Percentiles rank a stretch among this genome's conserved stretches.
Conservation (phyloP, 495 filamentous ascomycete species). For the Geoglossum glabrum region DNA sequence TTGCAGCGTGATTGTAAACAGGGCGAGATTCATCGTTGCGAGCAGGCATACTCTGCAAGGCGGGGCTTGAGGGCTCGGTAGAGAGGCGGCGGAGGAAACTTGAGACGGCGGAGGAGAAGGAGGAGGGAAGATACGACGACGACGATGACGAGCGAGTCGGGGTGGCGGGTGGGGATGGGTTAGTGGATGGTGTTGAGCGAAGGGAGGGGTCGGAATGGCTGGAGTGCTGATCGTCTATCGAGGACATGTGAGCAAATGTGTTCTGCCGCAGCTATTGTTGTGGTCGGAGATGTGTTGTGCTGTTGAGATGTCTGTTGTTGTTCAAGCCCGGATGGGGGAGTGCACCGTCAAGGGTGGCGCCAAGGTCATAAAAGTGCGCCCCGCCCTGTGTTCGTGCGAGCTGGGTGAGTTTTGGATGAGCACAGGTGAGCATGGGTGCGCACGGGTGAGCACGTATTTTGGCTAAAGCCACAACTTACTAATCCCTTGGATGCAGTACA, state of each 20-base stretch:
- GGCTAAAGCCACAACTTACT: no score
- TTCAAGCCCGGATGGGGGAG: no score
- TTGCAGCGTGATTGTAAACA: neutral
- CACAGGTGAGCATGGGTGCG: no score
- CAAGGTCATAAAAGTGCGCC: no score
- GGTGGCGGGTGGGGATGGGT: neutral
- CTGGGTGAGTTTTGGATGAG: no score
- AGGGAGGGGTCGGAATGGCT: neutral
- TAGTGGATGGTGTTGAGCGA: neutral
- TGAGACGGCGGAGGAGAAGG: conserved; percentile 5
- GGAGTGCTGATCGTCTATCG: neutral
- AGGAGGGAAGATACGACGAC: conserved; percentile 2
- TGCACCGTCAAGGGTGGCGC: no score
- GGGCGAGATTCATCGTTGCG: neutral
- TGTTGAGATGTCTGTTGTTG: neutral
- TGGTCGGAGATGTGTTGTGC: neutral
- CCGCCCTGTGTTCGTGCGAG: no score
- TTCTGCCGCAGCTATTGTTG: neutral
- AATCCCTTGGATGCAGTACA: no score
- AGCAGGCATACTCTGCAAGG: neutral
- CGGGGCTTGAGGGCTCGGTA: neutral
- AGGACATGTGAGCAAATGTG: neutral
- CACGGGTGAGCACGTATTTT: no score
- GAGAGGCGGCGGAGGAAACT: conserved; percentile 6
- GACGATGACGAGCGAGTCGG: neutral